These are phyloP conservation scores for Ceratocystis eucalypticola DNA, from an alignment of 2,329 filamentous ascomycete species.

Conservation along the genomic window DNA sequence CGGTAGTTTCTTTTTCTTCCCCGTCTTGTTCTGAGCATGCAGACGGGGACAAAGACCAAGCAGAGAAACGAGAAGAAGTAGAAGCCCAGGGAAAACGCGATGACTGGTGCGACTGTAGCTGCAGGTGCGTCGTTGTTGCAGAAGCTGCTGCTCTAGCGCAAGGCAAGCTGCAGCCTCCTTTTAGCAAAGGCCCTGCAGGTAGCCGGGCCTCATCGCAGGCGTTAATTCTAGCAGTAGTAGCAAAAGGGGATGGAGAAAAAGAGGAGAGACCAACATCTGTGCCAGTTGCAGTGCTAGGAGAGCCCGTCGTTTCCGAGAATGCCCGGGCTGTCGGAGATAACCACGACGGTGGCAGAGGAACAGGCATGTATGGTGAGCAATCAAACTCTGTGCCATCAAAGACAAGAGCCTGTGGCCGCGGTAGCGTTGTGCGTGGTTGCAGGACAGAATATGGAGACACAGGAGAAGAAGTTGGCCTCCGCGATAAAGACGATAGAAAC, in stretches of 20 bases:
- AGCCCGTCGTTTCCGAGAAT: background rate
- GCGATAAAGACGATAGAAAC: background rate
- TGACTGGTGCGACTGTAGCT: conserved; percentile 1
- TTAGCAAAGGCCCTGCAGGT: background rate
- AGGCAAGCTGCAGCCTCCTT: conserved; percentile 3
- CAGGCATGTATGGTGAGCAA: background rate
- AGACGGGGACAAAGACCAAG: conserved; percentile 8
- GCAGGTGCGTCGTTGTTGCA: background rate
- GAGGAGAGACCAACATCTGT: background rate
- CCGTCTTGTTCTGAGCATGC: background rate
- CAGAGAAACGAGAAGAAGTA: conserved; percentile 3
- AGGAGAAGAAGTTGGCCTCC: background rate
- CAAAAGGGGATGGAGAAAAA: no score
- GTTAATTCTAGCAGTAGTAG: background rate
- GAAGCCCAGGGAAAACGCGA: conserved; percentile 4
- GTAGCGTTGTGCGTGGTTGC: background rate
- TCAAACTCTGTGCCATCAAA: background rate
- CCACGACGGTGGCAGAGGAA: background rate
- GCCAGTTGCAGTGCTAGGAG: background rate
- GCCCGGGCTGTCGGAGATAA: background rate
- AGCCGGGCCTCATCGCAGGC: background rate
- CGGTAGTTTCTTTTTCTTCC: background rate
- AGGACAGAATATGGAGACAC: background rate
- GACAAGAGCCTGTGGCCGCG: background rate
- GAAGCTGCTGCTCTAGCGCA: conserved; percentile 4